phyloP scores from a whole-genome alignment of 306 rosid genomes.

The Casuarina cunninghamiana region DNA sequence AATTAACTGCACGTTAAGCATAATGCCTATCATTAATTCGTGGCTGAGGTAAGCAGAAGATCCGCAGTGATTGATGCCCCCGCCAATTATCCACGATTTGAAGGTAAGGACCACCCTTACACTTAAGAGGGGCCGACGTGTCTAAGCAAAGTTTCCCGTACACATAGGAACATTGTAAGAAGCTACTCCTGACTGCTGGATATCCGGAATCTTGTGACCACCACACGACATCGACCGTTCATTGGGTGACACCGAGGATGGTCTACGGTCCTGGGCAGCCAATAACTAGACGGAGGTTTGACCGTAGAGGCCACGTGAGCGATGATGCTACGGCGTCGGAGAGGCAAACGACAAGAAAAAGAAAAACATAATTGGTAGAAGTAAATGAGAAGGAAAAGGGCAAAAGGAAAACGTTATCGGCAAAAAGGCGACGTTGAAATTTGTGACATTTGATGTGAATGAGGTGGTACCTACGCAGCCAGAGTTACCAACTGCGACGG shows the following conservation, averaged over 20 bases:
- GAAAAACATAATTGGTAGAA: background rate
- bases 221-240: too few relatives aligned
- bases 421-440: background rate
- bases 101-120: too few relatives aligned
- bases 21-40: too few relatives aligned
- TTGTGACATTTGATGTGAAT: background rate
- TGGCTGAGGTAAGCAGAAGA: too few relatives aligned
- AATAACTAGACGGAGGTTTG: background rate
- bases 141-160: too few relatives aligned
- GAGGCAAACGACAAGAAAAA: background rate
- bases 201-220: too few relatives aligned
- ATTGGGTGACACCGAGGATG: background rate
- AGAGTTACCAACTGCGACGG: background rate
- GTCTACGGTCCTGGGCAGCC: background rate
- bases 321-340: constrained; percentile 3
- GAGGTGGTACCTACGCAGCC: background rate
- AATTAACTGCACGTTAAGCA: background rate
- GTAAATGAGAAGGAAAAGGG: background rate
- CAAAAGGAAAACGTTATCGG: background rate
- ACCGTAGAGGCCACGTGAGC: constrained; percentile 16
- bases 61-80: too few relatives aligned
- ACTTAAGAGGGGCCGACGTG: too few relatives aligned
- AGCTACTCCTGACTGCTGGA: too few relatives aligned
- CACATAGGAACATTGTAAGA: too few relatives aligned
- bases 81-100: too few relatives aligned